Conservation (phyloP, 805 yeast species). For the Kodamaea laetipori region DNA sequence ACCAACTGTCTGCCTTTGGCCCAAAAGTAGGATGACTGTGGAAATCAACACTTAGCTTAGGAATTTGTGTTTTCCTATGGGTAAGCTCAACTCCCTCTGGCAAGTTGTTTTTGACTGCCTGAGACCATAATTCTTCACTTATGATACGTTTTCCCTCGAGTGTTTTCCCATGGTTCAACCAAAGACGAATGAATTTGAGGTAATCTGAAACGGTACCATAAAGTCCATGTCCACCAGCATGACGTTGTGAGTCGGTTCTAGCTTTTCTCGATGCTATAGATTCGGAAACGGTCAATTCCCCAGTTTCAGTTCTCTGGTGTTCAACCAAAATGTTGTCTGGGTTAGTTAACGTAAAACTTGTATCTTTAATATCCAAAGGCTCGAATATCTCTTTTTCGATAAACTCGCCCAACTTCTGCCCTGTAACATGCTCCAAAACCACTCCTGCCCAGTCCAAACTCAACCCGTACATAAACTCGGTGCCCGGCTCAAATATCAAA, state of each 20-base stretch:
- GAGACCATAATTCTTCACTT: not conserved
- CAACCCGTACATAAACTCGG: constrained; percentile 40
- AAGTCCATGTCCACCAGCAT: constrained; percentile 47
- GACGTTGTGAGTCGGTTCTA: not conserved
- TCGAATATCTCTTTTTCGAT: constrained; percentile 33
- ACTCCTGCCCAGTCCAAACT: constrained; percentile 42
- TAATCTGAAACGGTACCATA: constrained; percentile 40
- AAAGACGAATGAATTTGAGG: constrained; percentile 37
- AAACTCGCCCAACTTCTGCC: constrained; percentile 35
- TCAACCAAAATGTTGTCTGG: not conserved
- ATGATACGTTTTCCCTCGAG: constrained; percentile 25
- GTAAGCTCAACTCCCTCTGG: constrained; percentile 16
- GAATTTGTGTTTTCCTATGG: constrained; percentile 20
- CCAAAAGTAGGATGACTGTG: not conserved
- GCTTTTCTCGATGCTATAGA: not conserved
- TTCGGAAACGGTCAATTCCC: not conserved
- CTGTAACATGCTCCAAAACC: constrained; percentile 35
- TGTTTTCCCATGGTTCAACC: constrained; percentile 43
- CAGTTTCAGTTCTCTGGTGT: not conserved
- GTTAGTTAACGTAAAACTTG: not conserved
- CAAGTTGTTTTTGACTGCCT: constrained; percentile 7
- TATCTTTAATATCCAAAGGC: constrained; percentile 23
- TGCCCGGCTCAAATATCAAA: constrained; percentile 37
- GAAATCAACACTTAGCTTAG: not conserved
- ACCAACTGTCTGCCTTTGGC: constrained; percentile 4